Base-by-base conservation (phyloP, 176 grass and related monocot species). In the Phoenix dactylifera region DNA sequence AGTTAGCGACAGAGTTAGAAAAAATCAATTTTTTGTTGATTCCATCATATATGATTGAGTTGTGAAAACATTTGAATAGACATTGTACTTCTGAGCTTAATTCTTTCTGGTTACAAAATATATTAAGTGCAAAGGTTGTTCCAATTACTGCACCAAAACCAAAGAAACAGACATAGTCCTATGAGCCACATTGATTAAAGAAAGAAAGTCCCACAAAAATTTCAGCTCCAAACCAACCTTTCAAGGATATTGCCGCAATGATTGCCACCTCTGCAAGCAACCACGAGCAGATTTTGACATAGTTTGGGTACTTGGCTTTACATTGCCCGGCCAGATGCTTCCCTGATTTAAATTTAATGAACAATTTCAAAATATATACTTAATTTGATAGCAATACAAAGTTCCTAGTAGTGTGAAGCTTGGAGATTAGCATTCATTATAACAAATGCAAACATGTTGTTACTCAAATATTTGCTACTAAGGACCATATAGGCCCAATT, bases 231-330 rank as follows among this genome's bases (percentile, higher is more conserved):
- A 6, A 67, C 18, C 7, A 25, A 69, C 86, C 92, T 83, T 95
- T 95, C 79, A 49, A 80, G 90, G 44, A 95, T 95, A 24, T 95
- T 86, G 87, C 90, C 19, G 79, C 84, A 7, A 95, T 89, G 70
- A 95, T 77, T 1, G 90, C 86, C 16, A 95, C 60, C 74, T 95
- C 90, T 3, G 90, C 82, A 7, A 81, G 51, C 44, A 86, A 64
- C 82, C 86, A 95, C 18, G 89, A 73, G 24, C 51, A 79, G 52
- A 81, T 35, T 32, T 72, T 89, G 28, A 89, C 79, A 4, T 26
- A 81, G 14, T 48, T 60, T 1, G 90, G 82, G 51, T 89, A 95
- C 53, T 86, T 86, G 56, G 76, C 78, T 59, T 80, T 85, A 51
- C 90, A 89, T 22, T 86, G 67, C 64, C 86, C 90, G 61, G 90